phyloP scores from a whole-genome alignment of 306 rosid genomes.

The Ziziphus jujuba region DNA sequence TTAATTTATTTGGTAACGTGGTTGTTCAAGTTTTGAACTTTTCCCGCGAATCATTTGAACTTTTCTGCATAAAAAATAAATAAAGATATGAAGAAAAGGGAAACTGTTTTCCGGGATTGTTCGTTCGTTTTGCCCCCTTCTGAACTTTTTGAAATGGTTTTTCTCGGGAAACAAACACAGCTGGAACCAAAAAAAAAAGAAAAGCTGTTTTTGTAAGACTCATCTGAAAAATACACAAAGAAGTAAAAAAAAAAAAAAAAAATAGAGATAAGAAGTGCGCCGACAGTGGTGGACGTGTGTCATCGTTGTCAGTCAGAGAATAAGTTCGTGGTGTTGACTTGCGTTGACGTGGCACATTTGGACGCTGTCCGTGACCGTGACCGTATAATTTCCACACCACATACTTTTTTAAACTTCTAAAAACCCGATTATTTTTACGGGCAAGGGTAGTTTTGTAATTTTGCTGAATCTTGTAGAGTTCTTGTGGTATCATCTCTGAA shows the following conservation, averaged over 20 bases:
- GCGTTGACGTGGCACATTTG: background rate
- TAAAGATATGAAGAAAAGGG: too few relatives aligned
- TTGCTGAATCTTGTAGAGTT: constrained; percentile 1
- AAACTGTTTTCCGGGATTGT: too few relatives aligned
- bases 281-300: constrained; percentile 32
- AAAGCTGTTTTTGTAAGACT: constrained; percentile 6
- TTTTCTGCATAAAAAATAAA: too few relatives aligned
- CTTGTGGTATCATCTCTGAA: background rate
- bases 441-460: constrained; percentile 11
- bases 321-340: background rate
- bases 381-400: background rate
- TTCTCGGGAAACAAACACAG: constrained; percentile 26
- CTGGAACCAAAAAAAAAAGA: background rate
- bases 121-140: background rate
- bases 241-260: background rate
- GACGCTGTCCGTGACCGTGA: background rate
- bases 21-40: background rate
- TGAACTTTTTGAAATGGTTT: background rate
- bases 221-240: background rate
- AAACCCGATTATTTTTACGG: background rate
- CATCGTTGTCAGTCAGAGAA: constrained; percentile 2
- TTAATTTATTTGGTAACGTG: too few relatives aligned
- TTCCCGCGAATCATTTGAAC: background rate
- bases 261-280: constrained; percentile 10
- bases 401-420: background rate